Conservation (phyloP, 176 grass and related monocot genomes). For the Carex parvula region DNA sequence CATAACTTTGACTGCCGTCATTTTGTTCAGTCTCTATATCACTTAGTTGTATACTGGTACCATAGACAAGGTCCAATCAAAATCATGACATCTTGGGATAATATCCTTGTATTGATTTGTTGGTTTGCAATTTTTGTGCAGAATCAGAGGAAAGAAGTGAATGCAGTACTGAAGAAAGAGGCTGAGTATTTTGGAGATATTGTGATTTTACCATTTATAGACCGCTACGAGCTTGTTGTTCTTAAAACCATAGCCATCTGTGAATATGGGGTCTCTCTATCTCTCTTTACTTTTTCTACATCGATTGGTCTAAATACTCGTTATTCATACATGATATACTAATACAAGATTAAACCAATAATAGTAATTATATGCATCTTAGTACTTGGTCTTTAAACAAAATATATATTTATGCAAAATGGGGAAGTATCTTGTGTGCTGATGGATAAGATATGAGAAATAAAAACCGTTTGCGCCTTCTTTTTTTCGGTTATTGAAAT, state of each 20-base stretch:
- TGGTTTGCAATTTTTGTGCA: conserved; percentile 40
- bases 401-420: neutral
- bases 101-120: conserved; percentile 11
- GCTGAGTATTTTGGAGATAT: conserved; percentile 94
- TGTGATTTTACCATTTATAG: conserved; percentile 97
- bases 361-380: neutral
- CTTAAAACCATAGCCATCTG: conserved; percentile 96
- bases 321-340: neutral
- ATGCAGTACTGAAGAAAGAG: conserved; percentile 95
- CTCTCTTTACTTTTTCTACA: conserved; percentile 5
- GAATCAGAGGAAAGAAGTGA: conserved; percentile 98
- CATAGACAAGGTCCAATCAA: conserved; percentile 7
- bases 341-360: neutral
- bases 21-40: neutral
- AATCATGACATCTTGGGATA: neutral
- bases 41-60: neutral
- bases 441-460: neutral
- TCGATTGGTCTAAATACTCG: neutral
- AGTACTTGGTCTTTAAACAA: neutral
- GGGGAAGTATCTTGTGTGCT: neutral
- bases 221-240: conserved; percentile 95
- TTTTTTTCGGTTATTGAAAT: neutral
- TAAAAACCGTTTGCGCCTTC: neutral
- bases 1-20: neutral
- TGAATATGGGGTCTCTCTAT: conserved; percentile 73